These are phyloP conservation scores for Sporothrix brunneoviolacea DNA, from an alignment of 2,329 filamentous ascomycete species.

Conservation along the genomic window DNA sequence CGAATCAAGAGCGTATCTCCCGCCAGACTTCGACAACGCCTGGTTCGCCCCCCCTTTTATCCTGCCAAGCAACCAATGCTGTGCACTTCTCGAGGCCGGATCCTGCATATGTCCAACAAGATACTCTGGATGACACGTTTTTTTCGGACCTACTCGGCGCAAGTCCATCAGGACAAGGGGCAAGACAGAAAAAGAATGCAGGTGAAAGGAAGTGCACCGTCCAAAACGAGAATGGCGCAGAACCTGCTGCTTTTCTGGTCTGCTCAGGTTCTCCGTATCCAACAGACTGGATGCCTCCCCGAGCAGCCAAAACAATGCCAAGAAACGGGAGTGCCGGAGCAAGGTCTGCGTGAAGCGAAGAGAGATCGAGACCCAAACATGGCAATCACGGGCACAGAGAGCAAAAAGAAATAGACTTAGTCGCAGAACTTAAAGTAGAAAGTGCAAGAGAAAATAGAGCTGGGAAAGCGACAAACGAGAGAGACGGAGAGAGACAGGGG, in stretches of 20 bases:
- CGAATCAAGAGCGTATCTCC: conserved; percentile 1
- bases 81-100: not conserved
- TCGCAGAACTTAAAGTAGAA: not conserved
- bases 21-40: not conserved
- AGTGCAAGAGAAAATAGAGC: not conserved
- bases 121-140: not conserved
- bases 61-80: not conserved
- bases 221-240: too few relatives aligned
- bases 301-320: conserved; percentile 13
- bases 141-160: conserved; percentile 2
- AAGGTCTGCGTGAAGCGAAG: not conserved
- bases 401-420: conserved; percentile 1
- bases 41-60: not conserved
- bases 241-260: too few relatives aligned
- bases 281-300: not conserved
- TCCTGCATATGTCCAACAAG: conserved; percentile 5
- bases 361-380: not conserved
- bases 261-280: not conserved
- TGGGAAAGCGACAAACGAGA: not conserved
- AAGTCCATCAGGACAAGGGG: too few relatives aligned
- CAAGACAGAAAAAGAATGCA: too few relatives aligned
- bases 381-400: not conserved
- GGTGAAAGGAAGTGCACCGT: too few relatives aligned
- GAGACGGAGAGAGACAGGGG: not conserved
- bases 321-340: conserved; percentile 6